phyloP scores from a whole-genome alignment of 805 yeast species.

The Starmerella apis region DNA sequence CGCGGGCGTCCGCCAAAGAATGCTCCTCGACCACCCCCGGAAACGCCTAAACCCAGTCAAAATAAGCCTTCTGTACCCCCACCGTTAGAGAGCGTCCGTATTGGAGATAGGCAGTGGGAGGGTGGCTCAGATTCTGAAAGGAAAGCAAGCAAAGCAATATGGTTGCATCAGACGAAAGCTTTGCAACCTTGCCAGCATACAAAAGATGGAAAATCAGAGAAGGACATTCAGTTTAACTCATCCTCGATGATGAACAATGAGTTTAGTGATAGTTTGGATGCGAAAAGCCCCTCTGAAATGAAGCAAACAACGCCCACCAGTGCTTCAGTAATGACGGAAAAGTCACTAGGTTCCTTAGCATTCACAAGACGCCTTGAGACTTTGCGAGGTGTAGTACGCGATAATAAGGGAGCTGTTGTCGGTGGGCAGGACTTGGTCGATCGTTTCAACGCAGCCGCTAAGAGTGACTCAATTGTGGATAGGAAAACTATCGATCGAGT shows the following conservation, averaged over 20 bases:
- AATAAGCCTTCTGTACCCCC: not conserved
- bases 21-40: not conserved
- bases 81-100: not conserved
- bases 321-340: not conserved
- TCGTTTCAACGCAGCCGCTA: slow-evolving; percentile 32
- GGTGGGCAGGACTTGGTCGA: slow-evolving; percentile 37
- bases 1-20: slow-evolving; percentile 26
- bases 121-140: not conserved
- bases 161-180: no score
- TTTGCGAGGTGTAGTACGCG: slow-evolving; percentile 36
- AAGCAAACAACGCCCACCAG: no score
- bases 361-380: slow-evolving; percentile 38
- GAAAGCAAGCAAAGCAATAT: no score
- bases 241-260: no score
- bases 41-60: not conserved
- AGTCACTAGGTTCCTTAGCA: slow-evolving; percentile 34
- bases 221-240: no score
- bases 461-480: slow-evolving; percentile 40
- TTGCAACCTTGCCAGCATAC: no score
- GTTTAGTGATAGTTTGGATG: no score
- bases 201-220: no score
- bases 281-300: no score
- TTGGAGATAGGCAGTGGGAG: not conserved
- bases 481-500: slow-evolving; percentile 45
- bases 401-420: slow-evolving; percentile 39